These are phyloP conservation scores for Tritrichomonas foetus DNA, from an alignment of 208 protist species.

Conservation along the genomic window DNA sequence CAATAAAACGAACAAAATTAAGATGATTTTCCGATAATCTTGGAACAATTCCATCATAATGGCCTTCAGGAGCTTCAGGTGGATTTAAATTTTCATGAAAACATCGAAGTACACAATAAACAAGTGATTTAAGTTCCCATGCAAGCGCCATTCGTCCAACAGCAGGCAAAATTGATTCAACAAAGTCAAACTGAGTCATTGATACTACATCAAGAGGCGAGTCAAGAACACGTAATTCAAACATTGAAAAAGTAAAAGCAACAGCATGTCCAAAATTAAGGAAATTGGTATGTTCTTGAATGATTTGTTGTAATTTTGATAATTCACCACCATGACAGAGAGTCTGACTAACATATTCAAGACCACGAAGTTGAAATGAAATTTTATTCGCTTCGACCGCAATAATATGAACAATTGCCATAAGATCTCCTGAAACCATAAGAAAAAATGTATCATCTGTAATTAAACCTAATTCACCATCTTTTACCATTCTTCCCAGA, in stretches of 20 bases:
- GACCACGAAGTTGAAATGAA: not conserved
- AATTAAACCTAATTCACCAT: not conserved
- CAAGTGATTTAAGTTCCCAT: not conserved
- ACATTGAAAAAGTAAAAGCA: not conserved
- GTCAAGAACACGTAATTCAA: not conserved
- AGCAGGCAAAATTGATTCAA: not conserved
- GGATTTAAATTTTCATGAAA: not conserved
- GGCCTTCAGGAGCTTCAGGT: not conserved
- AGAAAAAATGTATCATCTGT: slow-evolving; percentile 3
- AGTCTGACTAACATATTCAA: not conserved
- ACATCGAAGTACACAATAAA: not conserved
- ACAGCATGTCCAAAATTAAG: not conserved
- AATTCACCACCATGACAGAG: not conserved
- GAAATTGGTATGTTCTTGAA: not conserved
- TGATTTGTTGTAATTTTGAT: not conserved
- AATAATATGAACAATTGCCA: slow-evolving; percentile 9
- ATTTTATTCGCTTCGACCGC: slow-evolving; percentile 25
- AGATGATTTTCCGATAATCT: not conserved
- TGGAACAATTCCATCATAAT: not conserved
- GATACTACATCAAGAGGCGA: not conserved
- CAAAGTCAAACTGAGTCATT: not conserved
- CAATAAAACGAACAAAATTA: not conserved
- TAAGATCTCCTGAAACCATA: not conserved
- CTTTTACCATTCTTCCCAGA: slow-evolving; percentile 33
- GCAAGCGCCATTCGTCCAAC: not conserved